Evolutionary conservation across 257 asterid genomes (phyloP).

Genomic region (Nicotiana otophora): DNA sequence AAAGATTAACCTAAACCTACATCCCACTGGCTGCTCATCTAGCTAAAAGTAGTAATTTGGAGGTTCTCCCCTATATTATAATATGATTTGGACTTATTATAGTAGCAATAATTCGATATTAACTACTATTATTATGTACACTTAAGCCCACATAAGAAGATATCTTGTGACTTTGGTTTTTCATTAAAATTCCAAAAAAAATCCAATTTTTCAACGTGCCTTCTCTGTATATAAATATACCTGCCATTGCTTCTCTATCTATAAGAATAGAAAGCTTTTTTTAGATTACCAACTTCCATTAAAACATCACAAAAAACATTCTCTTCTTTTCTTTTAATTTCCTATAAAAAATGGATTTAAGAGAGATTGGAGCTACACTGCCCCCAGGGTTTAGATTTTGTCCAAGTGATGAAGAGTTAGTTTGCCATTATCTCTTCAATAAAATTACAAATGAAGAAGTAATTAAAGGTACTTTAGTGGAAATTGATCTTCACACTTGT

Average conservation of each 20-base stretch:
- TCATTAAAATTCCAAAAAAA: slow-evolving; percentile 35
- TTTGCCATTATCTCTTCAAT: slow-evolving; percentile 60
- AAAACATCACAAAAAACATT: no score
- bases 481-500: slow-evolving; percentile 79
- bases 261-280: slow-evolving; percentile 7
- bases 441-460: slow-evolving; percentile 47
- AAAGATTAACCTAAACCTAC: neutral
- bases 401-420: slow-evolving; percentile 58
- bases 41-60: slow-evolving; percentile 46
- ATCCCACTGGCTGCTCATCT: neutral
- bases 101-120: slow-evolving; percentile 1
- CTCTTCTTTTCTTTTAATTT: neutral
- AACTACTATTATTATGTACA: slow-evolving; percentile 23
- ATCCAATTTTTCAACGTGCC: neutral
- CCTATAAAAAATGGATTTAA: slow-evolving; percentile 34
- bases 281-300: slow-evolving; percentile 13
- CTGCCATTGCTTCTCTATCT: slow-evolving; percentile 2
- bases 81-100: slow-evolving; percentile 36
- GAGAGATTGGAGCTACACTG: slow-evolving; percentile 53
- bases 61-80: slow-evolving; percentile 21
- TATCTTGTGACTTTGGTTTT: slow-evolving; percentile 48
- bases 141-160: slow-evolving; percentile 26
- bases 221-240: slow-evolving; percentile 1
- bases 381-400: slow-evolving; percentile 64
- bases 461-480: slow-evolving; percentile 54